Percentiles rank a stretch among this genome's conserved stretches.
These are phyloP conservation scores for Russula emetica DNA, from an alignment of 768 basidiomycete species.

Conservation along the genomic window DNA sequence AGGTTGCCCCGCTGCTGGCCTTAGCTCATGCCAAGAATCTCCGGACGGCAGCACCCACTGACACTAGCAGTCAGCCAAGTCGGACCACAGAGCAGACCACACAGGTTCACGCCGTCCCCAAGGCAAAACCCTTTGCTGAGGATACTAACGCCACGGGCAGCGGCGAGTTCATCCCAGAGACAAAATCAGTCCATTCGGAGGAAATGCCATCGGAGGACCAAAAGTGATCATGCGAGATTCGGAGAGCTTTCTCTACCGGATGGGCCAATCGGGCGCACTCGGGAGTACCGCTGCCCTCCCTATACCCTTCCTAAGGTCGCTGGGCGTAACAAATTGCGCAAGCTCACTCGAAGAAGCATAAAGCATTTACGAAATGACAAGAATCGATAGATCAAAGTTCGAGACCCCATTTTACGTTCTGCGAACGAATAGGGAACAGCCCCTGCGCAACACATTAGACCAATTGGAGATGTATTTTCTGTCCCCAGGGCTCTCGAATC, in stretches of 20 bases:
- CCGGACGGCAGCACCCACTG: neutral
- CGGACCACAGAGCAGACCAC: neutral
- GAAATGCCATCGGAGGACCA: slow-evolving; percentile 15
- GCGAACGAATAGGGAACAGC: neutral
- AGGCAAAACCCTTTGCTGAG: neutral
- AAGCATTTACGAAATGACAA: neutral
- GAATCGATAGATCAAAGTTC: neutral
- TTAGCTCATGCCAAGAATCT: slow-evolving; percentile 7
- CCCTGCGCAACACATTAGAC: neutral
- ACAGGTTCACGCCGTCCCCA: neutral
- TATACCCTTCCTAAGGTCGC: neutral
- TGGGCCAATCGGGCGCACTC: neutral
- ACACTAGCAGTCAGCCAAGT: neutral
- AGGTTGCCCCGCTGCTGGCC: slow-evolving; percentile 12
- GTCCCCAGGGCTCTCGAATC: neutral
- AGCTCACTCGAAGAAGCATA: neutral
- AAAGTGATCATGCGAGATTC: neutral
- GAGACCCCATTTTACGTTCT: neutral
- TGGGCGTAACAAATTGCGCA: neutral
- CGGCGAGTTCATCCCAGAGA: neutral
- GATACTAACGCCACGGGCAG: neutral
- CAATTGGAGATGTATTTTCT: neutral
- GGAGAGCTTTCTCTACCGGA: neutral
- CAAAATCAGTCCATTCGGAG: slow-evolving; percentile 4
- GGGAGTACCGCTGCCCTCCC: neutral